A percentile compares a stretch with the other conserved stretches of the same genome.
Evolutionary conservation across 2,329 filamentous ascomycete species (phyloP).

Genomic region (Delphinella strobiligena): DNA sequence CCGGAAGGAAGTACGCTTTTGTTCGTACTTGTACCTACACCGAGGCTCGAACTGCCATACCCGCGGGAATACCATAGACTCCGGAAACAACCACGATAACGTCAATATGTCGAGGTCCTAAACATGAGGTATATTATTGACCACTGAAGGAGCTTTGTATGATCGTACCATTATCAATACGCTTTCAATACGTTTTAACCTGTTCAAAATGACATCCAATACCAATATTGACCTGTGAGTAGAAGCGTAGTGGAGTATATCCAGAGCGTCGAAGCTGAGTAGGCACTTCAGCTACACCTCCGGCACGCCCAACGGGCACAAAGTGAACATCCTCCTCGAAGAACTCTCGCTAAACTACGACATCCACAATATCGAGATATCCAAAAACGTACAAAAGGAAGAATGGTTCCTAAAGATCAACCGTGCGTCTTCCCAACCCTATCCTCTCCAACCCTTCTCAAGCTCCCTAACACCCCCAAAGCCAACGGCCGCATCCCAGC

Average conservation of each 20-base stretch:
- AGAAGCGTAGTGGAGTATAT: too few relatives aligned
- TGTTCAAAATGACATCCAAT: slow-evolving; percentile 3
- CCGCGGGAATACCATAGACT: too few relatives aligned
- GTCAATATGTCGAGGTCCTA: too few relatives aligned
- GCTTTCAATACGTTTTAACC: too few relatives aligned
- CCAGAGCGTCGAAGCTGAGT: not conserved
- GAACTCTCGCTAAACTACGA: slow-evolving; percentile 21
- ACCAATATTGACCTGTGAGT: slow-evolving; percentile 9
- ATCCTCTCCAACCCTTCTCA: not conserved
- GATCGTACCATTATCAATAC: too few relatives aligned
- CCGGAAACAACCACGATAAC: too few relatives aligned
- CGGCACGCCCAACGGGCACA: slow-evolving; percentile 23
- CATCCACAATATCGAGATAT: slow-evolving; percentile 29
- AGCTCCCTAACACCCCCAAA: slow-evolving; percentile 5
- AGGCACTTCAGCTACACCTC: slow-evolving; percentile 8
- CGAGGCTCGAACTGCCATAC: too few relatives aligned
- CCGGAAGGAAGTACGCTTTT: too few relatives aligned
- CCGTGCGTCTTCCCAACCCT: slow-evolving; percentile 14
- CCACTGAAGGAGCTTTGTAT: too few relatives aligned
- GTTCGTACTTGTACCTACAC: too few relatives aligned
- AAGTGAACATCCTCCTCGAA: slow-evolving; percentile 21
- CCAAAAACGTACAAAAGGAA: slow-evolving; percentile 32
- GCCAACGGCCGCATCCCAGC: slow-evolving; percentile 38
- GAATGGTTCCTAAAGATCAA: slow-evolving; percentile 35
- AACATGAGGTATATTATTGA: too few relatives aligned